These are phyloP conservation scores for Tetracladium marchalianum DNA, from an alignment of 495 filamentous ascomycete genomes.

Conservation along the genomic window DNA sequence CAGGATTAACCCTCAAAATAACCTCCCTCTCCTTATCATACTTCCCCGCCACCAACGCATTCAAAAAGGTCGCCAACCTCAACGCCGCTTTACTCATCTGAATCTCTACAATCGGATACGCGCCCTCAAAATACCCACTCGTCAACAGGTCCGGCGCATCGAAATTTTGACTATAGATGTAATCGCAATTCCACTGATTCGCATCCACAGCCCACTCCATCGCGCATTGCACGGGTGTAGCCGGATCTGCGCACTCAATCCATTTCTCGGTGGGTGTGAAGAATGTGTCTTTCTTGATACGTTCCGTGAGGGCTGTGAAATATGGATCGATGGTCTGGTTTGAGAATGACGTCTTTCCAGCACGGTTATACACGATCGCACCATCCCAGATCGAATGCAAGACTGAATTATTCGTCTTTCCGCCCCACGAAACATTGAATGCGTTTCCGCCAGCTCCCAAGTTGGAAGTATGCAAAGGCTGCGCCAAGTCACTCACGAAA, in stretches of 20 bases:
- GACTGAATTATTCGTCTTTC: constrained; percentile 7
- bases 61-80: constrained; percentile 28
- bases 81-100: constrained; percentile 25
- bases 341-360: constrained; percentile 17
- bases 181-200: constrained; percentile 22
- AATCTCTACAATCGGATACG: constrained; percentile 23
- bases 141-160: constrained; percentile 19
- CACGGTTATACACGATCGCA: constrained; percentile 20
- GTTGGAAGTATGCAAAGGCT: constrained; percentile 23
- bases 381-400: constrained; percentile 22
- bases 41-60: constrained; percentile 9
- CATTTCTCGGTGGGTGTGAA: constrained; percentile 12
- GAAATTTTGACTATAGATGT: constrained; percentile 20
- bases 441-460: constrained; percentile 19
- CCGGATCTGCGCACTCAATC: constrained; percentile 20
- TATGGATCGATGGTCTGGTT: constrained; percentile 21
- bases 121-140: constrained; percentile 21
- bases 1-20: constrained; percentile 3
- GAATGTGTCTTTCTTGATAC: constrained; percentile 20
- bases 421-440: constrained; percentile 20
- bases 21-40: constrained; percentile 13
- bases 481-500: constrained; percentile 20
- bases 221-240: constrained; percentile 18
- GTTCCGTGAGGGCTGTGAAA: constrained; percentile 13
- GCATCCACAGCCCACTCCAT: constrained; percentile 20